Evolutionary conservation across 768 basidiomycete genomes (phyloP), one percentile per base, ranked within the genome.

Genomic region (Mycena rosella): DNA sequence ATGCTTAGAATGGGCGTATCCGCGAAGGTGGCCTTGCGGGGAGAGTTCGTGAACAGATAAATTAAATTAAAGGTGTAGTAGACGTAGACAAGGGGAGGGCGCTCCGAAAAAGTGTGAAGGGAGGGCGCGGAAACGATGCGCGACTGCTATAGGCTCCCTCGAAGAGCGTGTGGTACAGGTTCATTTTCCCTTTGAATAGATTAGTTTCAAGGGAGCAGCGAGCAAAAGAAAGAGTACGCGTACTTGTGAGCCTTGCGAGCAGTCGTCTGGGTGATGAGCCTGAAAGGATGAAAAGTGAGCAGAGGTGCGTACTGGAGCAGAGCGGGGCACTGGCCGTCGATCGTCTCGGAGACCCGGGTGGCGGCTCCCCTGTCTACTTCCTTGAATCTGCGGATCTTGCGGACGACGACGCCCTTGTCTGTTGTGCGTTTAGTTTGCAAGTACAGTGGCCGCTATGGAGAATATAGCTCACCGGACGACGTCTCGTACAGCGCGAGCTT

Each of bases 401-500:
- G 17, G 7, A 60, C 63, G 5, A 65, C 52, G 27, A 48, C 24
- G 36, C 32, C 27, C 49, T 63, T 63, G 57, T 63, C 67, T 68
- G 53, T 32, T 40, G 24, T 52, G 1, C 15, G 20, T n/a, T n/a
- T n/a, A n/a, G n/a, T n/a, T n/a, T 17, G 13, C 47, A n/a, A 62
- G 40, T 63, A 42, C 38, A 22, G 30, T 3, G 17, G n/a, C n/a
- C n/a, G n/a, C n/a, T n/a, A n/a, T n/a, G n/a, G n/a, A n/a, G n/a
- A n/a, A n/a, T n/a, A n/a, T n/a, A n/a, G 38, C 70, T 56, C 17
- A 65, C 70, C 67, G 5, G 66, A 68, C 34, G 65, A 38, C 5
- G 70, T 72, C 60, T 72, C 70, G 55, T 72, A 72, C 5, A 72
- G 47, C 13, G 67, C 15, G 3, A 68, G 27, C 24, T 65, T 65